Evolutionary conservation across 2,329 filamentous ascomycete genomes (phyloP).

Genomic region (Colletotrichum sp.): DNA sequence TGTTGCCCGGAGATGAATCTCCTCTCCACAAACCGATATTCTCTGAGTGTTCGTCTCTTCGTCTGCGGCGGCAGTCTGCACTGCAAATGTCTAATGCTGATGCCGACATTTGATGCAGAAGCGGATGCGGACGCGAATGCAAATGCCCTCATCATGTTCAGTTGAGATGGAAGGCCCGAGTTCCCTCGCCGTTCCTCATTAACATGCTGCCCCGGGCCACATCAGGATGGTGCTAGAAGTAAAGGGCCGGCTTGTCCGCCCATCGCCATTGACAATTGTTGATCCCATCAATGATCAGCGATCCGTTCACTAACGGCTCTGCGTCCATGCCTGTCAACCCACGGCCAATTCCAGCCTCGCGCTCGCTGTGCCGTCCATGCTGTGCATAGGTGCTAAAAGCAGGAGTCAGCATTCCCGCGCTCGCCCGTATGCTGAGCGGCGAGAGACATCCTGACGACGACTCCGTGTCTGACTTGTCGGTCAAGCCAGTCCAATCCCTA

Average conservation of each 20-base stretch:
- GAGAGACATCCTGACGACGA: constrained; percentile 12
- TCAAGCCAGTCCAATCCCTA: not conserved
- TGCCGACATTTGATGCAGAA: not conserved
- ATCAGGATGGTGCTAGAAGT: not conserved
- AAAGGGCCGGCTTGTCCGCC: not conserved
- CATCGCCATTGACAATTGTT: not conserved
- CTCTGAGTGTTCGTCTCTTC: not conserved
- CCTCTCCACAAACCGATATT: constrained; percentile 8
- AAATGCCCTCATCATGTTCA: not conserved
- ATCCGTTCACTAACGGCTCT: not conserved
- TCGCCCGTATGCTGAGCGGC: not conserved
- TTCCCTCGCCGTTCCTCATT: not conserved
- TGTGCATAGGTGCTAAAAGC: not conserved
- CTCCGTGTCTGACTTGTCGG: not conserved
- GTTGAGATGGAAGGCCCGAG: not conserved
- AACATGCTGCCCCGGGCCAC: constrained; percentile 2
- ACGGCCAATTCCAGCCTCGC: not conserved
- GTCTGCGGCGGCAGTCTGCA: not conserved
- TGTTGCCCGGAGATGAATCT: constrained; percentile 18
- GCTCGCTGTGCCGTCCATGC: not conserved
- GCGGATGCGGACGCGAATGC: not conserved
- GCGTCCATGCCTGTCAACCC: not conserved
- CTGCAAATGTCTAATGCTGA: not conserved
- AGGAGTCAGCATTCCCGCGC: constrained; percentile 5
- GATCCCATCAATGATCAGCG: not conserved